phyloP scores from a whole-genome alignment of 2,329 filamentous ascomycete species.

The Fusarium longipes region DNA sequence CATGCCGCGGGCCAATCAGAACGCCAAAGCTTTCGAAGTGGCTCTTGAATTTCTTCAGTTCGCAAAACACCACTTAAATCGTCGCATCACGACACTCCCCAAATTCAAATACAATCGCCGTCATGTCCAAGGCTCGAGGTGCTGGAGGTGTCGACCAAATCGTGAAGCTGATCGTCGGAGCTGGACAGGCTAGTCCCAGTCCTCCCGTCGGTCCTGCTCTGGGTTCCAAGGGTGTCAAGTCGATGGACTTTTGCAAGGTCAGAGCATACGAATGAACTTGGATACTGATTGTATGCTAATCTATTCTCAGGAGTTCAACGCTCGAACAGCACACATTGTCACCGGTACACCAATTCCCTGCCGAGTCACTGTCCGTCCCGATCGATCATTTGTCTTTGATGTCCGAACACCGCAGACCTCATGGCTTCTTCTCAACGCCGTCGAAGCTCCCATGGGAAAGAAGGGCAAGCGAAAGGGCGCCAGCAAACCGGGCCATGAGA shows the following conservation, averaged over 20 bases:
- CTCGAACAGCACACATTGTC: constrained; percentile 85
- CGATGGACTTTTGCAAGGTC: constrained; percentile 99
- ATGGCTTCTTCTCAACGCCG: constrained; percentile 86
- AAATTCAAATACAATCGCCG: constrained; percentile 36
- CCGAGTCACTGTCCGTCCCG: constrained; percentile 89
- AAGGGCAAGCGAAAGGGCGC: constrained; percentile 85
- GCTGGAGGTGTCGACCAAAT: constrained; percentile 71
- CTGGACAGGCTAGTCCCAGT: constrained; percentile 92
- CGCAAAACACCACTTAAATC: constrained; percentile 22
- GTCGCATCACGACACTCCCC: constrained; percentile 18
- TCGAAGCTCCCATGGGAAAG: constrained; percentile 74
- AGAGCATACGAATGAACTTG: constrained; percentile 25
- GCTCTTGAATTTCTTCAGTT: constrained; percentile 47
- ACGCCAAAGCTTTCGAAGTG: constrained; percentile 8
- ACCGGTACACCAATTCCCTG: constrained; percentile 89
- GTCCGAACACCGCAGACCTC: constrained; percentile 95
- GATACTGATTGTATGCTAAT: constrained; percentile 30
- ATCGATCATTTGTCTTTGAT: constrained; percentile 93
- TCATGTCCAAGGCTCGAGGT: constrained; percentile 65
- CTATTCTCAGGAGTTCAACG: constrained; percentile 87
- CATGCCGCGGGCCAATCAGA: constrained; percentile 40
- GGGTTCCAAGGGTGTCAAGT: constrained; percentile 97
- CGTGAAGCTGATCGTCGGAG: constrained; percentile 97
- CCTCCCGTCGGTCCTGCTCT: constrained; percentile 96
- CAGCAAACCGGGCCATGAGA: constrained; percentile 77